Evolutionary conservation across 1,284 basidiomycete species (phyloP).

Genomic region (Phylloboletellus chloephorus): DNA sequence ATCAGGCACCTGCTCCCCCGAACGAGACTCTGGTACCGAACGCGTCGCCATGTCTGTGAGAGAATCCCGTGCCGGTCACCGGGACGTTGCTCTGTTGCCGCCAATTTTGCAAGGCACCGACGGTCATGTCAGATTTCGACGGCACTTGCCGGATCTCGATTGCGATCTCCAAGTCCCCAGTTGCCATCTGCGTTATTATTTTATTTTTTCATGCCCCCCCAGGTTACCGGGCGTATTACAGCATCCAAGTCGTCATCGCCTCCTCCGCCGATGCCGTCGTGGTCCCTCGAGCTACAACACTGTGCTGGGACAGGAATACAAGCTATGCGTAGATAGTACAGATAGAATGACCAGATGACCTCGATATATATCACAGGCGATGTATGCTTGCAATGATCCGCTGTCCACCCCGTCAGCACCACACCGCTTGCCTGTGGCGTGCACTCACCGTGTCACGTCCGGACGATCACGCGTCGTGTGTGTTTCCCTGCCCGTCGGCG

Average conservation of each 20-base stretch:
- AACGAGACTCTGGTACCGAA: constrained; percentile 5
- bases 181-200: neutral
- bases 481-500: constrained; percentile 69
- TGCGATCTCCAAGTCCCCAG: constrained; percentile 6
- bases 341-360: constrained; percentile 15
- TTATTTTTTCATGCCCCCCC: neutral
- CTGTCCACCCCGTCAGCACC: too few species aligned
- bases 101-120: constrained; percentile 22
- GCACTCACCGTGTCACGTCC: constrained; percentile 34
- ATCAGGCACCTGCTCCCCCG: constrained; percentile 14
- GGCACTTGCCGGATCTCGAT: constrained; percentile 24
- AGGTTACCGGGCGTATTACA: constrained; percentile 1
- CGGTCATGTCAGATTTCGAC: constrained; percentile 13
- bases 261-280: constrained; percentile 4
- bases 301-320: too few species aligned
- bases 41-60: constrained; percentile 11
- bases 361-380: constrained; percentile 23
- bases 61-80: constrained; percentile 10
- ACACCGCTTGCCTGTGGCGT: too few species aligned
- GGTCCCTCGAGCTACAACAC: too few species aligned
- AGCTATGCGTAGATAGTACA: constrained; percentile 20
- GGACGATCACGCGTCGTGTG: constrained; percentile 57
- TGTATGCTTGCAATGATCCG: constrained; percentile 4
- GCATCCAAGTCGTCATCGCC: constrained; percentile 8
- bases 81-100: neutral